A percentile compares a stretch with the other conserved stretches of the same genome.
phyloP scores from a whole-genome alignment of 1,139 yeast genomes.

The Ogataea hybrid region DNA sequence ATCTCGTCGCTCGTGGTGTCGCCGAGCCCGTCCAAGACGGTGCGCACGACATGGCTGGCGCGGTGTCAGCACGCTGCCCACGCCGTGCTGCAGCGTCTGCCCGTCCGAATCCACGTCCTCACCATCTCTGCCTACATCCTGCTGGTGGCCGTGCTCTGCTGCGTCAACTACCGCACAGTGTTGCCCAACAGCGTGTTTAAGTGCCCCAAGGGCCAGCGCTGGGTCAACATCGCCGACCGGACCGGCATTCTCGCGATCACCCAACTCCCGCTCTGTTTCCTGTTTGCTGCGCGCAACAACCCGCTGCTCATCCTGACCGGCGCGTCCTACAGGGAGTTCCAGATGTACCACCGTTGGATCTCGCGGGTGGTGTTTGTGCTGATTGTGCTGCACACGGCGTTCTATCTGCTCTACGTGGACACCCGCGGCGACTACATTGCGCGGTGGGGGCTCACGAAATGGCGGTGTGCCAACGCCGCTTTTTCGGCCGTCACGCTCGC shows the following conservation, averaged over 20 bases:
- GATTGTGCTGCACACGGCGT: slow-evolving; percentile 40
- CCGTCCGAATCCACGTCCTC: slow-evolving; percentile 33
- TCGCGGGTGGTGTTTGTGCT: slow-evolving; percentile 47
- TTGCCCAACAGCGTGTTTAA: slow-evolving; percentile 32
- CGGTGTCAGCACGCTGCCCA: neutral
- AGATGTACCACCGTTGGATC: slow-evolving; percentile 59
- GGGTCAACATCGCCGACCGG: slow-evolving; percentile 54
- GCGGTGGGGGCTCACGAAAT: slow-evolving; percentile 42
- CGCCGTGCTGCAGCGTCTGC: slow-evolving; percentile 18
- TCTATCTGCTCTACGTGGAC: slow-evolving; percentile 37
- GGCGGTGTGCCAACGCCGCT: slow-evolving; percentile 40
- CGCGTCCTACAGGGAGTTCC: slow-evolving; percentile 58
- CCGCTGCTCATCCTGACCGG: slow-evolving; percentile 55
- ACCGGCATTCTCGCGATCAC: slow-evolving; percentile 56
- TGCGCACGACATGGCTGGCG: neutral
- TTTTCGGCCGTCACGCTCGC: slow-evolving; percentile 32
- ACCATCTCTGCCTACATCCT: slow-evolving; percentile 28
- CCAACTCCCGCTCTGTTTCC: slow-evolving; percentile 51
- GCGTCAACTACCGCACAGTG: slow-evolving; percentile 27
- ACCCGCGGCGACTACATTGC: slow-evolving; percentile 40
- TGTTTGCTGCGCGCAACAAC: slow-evolving; percentile 67
- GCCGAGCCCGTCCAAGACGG: slow-evolving; percentile 4
- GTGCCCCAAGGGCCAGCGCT: slow-evolving; percentile 28
- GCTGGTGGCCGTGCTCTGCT: slow-evolving; percentile 28
- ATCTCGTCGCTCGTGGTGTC: slow-evolving; percentile 31